phyloP scores from a whole-genome alignment of 2,329 filamentous ascomycete genomes.

The Colletotrichum sp. region DNA sequence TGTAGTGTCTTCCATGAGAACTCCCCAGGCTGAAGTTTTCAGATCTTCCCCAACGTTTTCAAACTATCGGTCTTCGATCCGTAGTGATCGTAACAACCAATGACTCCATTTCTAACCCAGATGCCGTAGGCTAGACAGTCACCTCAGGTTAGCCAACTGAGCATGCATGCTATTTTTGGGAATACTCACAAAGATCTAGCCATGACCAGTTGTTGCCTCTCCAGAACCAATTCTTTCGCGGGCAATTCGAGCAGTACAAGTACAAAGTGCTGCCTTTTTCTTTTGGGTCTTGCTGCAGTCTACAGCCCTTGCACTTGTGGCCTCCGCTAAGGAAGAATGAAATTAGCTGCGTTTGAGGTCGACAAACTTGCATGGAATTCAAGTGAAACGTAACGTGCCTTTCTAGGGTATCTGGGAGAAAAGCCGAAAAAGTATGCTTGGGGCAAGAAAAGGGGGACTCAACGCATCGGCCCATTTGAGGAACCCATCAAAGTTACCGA shows the following conservation, averaged over 20 bases:
- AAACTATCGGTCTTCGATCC: not conserved
- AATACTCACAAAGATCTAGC: not conserved
- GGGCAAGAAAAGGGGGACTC: not conserved
- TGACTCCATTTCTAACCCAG: not conserved
- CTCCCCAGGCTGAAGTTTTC: not conserved
- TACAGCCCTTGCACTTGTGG: not conserved
- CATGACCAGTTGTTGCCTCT: not conserved
- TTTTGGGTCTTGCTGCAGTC: not conserved
- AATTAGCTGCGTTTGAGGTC: accelerated
- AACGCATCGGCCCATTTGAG: not conserved
- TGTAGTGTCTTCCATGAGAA: accelerated
- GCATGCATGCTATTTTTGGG: not conserved
- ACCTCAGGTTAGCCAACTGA: not conserved
- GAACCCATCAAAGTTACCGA: not conserved
- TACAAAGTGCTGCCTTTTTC: not conserved
- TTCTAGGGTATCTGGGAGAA: accelerated
- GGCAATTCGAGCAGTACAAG: not conserved
- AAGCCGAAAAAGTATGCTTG: accelerated
- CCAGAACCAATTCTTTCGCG: not conserved
- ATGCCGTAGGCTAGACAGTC: not conserved
- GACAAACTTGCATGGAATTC: accelerated
- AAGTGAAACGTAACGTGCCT: accelerated
- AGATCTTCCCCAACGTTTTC: not conserved
- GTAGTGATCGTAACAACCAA: not conserved
- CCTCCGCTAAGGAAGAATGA: not conserved